Evolutionary conservation across 1,284 basidiomycete genomes (phyloP).

Genomic region (Leccinum subspadiceum): DNA sequence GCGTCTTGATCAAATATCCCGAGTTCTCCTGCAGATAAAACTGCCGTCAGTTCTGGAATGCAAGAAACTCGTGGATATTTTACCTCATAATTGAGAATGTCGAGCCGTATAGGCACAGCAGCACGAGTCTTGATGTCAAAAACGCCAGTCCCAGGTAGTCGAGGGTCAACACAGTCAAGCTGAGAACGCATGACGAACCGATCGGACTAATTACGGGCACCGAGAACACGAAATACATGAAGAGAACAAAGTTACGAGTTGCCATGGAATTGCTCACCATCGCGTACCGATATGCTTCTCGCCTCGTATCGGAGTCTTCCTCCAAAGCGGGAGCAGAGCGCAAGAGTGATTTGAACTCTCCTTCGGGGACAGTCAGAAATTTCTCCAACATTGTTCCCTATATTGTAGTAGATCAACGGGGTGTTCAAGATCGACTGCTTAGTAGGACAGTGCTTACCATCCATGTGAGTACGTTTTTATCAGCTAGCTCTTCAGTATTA

Average conservation of each 20-base stretch:
- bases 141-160: slow-evolving; percentile 85
- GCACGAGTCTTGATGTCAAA: slow-evolving; percentile 98
- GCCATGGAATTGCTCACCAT: slow-evolving; percentile 47
- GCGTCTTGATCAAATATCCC: slow-evolving; percentile 69
- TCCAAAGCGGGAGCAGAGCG: slow-evolving; percentile 41
- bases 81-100: slow-evolving; percentile 83
- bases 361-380: slow-evolving; percentile 69
- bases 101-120: slow-evolving; percentile 80
- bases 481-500: slow-evolving; percentile 44
- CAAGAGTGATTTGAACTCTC: slow-evolving; percentile 67
- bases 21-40: slow-evolving; percentile 58
- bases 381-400: slow-evolving; percentile 91
- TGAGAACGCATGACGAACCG: slow-evolving; percentile 93
- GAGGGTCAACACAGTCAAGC: slow-evolving; percentile 81
- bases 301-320: slow-evolving; percentile 38
- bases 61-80: slow-evolving; percentile 5
- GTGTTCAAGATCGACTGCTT: too few species aligned
- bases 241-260: neutral
- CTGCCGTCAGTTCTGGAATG: neutral
- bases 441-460: slow-evolving; percentile 49
- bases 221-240: neutral
- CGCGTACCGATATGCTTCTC: slow-evolving; percentile 82
- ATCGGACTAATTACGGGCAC: slow-evolving; percentile 48
- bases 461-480: slow-evolving; percentile 78
- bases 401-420: neutral